A percentile compares a stretch with the other conserved stretches of the same genome.
phyloP scores from a whole-genome alignment of 179 eudicot genomes.

The Patellifolia procumbens region DNA sequence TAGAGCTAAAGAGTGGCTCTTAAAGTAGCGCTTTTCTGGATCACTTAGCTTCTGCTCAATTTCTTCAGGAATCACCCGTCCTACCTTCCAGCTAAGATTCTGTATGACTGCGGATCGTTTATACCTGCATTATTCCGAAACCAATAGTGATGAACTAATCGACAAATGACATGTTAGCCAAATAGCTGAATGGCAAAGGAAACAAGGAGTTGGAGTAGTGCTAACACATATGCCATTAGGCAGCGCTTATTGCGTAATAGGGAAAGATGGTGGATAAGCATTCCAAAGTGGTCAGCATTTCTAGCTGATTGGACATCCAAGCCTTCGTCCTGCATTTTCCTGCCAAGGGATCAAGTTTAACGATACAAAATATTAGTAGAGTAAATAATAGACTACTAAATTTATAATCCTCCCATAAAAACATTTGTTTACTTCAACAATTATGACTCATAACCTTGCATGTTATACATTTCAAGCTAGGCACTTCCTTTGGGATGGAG shows the following conservation, averaged over 20 bases:
- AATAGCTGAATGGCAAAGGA: neutral
- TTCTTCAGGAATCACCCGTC: conserved; percentile 74
- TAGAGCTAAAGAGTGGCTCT: conserved; percentile 63
- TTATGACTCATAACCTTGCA: neutral
- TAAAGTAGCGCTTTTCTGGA: conserved; percentile 75
- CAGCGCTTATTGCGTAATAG: conserved; percentile 92
- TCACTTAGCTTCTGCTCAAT: conserved; percentile 74
- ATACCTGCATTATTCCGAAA: conserved; percentile 47
- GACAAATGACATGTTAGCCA: neutral
- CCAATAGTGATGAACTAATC: conserved; percentile 9
- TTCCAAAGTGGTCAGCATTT: conserved; percentile 81
- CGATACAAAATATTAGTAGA: neutral
- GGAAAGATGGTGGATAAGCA: conserved; percentile 87
- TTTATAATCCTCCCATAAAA: no score
- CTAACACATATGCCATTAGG: conserved; percentile 86
- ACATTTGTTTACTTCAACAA: neutral
- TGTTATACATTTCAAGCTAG: neutral
- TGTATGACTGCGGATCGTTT: conserved; percentile 76
- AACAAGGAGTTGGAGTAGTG: conserved; percentile 10
- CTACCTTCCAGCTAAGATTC: conserved; percentile 72
- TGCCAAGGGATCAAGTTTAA: conserved; percentile 30
- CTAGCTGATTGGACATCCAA: conserved; percentile 58
- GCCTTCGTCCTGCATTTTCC: conserved; percentile 88
- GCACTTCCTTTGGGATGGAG: neutral
- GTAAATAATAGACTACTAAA: neutral